Percentiles rank a stretch among this genome's conserved stretches.
Evolutionary conservation across 345 rosid genomes (phyloP).

Genomic region (Hibiscus trionum): DNA sequence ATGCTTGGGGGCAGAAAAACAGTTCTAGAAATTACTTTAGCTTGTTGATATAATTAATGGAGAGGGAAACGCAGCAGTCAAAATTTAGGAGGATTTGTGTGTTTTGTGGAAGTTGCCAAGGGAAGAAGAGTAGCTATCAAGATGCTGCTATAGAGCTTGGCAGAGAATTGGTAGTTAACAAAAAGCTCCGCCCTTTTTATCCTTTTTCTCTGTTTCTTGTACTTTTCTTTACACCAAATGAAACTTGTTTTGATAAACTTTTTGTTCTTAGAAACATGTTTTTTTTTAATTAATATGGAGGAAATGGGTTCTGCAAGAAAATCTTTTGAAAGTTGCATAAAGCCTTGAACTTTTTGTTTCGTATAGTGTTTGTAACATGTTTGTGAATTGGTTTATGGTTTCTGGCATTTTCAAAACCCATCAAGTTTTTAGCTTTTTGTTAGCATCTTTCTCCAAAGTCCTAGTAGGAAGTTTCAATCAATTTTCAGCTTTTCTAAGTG

Average conservation of each 20-base stretch:
- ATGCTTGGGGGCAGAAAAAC: conserved; percentile 15
- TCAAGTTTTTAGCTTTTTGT: neutral
- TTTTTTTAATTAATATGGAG: neutral
- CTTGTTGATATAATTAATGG: conserved; percentile 20
- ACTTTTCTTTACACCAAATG: neutral
- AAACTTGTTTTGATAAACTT: neutral
- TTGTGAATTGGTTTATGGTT: conserved; percentile 7
- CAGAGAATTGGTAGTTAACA: conserved; percentile 54
- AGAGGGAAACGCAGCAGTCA: conserved; percentile 37
- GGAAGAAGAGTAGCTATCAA: conserved; percentile 78
- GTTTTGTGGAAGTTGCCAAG: conserved; percentile 81
- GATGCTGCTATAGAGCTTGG: conserved; percentile 86
- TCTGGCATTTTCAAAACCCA: conserved; percentile 13
- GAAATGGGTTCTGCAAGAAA: conserved; percentile 5
- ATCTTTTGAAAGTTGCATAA: neutral
- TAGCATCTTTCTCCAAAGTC: too few relatives aligned
- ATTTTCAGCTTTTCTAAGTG: too few relatives aligned
- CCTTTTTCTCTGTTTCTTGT: neutral
- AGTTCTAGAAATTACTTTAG: neutral
- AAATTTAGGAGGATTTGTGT: conserved; percentile 77
- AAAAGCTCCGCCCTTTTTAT: neutral
- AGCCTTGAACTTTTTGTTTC: neutral
- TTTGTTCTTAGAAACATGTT: conserved; percentile 1
- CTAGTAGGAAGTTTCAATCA: too few relatives aligned
- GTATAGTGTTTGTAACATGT: conserved; percentile 10